Evolutionary conservation across 2,329 filamentous ascomycete species (phyloP).

Genomic region (Aschersonia sp.): DNA sequence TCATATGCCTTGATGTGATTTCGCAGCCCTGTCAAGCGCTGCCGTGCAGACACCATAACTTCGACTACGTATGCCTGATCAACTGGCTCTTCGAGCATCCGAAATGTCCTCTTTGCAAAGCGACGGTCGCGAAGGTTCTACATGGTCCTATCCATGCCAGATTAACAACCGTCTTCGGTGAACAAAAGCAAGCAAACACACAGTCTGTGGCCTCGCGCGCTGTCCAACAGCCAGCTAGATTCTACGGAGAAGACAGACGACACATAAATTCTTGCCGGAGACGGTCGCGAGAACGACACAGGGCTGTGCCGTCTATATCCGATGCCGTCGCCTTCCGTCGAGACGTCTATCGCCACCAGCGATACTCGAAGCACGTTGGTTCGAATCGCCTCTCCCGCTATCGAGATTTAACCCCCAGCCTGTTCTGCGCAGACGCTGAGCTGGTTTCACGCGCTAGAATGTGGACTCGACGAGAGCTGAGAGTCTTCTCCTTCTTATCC

Average conservation of each 20-base stretch:
- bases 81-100: conserved; percentile 66
- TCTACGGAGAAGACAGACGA: background rate
- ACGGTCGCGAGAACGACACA: conserved; percentile 2
- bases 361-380: conserved; percentile 72
- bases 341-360: conserved; percentile 54
- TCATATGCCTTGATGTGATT: conserved; percentile 73
- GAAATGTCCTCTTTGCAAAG: conserved; percentile 67
- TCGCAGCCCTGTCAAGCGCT: conserved; percentile 55
- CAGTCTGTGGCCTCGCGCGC: background rate
- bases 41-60: conserved; percentile 67
- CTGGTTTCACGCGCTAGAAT: conserved; percentile 63
- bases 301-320: background rate
- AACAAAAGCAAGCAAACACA: conserved; percentile 16
- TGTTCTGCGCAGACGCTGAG: conserved; percentile 48
- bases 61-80: conserved; percentile 73
- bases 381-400: conserved; percentile 67
- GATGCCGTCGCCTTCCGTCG: conserved; percentile 36
- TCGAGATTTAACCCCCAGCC: conserved; percentile 52
- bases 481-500: conserved; percentile 63
- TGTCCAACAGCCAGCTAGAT: background rate
- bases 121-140: conserved; percentile 39
- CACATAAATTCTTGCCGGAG: background rate
- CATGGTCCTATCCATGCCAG: conserved; percentile 42
- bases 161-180: conserved; percentile 32
- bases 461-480: conserved; percentile 73